Percentiles rank a stretch among this genome's conserved stretches.
Evolutionary conservation across 176 grass and related monocot species (phyloP).

Genomic region (Areca catechu): DNA sequence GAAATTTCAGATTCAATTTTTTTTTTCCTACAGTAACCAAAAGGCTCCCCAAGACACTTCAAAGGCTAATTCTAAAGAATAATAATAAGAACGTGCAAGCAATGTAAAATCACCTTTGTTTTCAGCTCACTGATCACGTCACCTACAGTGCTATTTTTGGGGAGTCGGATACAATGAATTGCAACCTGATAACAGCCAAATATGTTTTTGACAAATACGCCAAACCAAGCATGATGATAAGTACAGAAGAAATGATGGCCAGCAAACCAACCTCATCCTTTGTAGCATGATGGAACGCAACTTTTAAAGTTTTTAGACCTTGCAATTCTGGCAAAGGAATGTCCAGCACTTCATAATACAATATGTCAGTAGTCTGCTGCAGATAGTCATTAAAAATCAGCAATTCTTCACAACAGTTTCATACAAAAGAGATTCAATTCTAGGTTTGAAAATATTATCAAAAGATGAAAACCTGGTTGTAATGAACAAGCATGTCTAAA

Average conservation of each 20-base stretch:
- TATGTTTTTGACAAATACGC: conserved; percentile 5
- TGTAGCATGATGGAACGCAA: conserved; percentile 47
- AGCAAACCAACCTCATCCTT: conserved; percentile 39
- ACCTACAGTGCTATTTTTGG: conserved; percentile 39
- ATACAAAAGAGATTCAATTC: neutral
- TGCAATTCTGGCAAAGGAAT: conserved; percentile 80
- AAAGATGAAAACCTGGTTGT: conserved; percentile 46
- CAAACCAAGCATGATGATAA: conserved; percentile 7
- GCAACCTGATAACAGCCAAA: conserved; percentile 29
- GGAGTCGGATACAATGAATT: conserved; percentile 38
- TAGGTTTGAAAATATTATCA: neutral
- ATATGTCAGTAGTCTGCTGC: conserved; percentile 46
- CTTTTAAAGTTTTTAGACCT: conserved; percentile 48
- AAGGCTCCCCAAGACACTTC: no score
- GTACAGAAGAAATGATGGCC: neutral
- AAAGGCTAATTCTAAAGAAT: no score
- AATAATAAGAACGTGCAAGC: no score
- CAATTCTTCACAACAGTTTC: conserved; percentile 8
- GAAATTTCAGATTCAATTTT: no score
- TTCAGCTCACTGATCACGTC: conserved; percentile 56
- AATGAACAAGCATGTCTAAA: conserved; percentile 40
- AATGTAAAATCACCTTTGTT: conserved; percentile 37
- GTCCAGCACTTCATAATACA: conserved; percentile 73
- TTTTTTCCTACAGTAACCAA: no score
- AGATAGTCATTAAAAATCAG: conserved; percentile 13